Conservation (phyloP, 1,284 basidiomycete species). For the Puccinia polysora region DNA sequence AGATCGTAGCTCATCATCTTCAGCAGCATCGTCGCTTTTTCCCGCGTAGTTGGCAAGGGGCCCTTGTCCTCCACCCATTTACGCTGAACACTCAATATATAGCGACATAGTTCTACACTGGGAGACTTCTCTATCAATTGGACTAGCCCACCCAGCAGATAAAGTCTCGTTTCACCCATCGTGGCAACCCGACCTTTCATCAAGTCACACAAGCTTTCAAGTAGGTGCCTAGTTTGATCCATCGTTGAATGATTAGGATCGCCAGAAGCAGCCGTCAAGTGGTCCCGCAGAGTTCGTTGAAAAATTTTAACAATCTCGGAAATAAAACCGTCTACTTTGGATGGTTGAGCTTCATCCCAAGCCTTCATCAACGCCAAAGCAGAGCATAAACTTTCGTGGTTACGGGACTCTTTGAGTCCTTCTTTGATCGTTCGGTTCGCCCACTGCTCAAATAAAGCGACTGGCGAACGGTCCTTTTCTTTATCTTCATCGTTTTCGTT, state of each 20-base stretch:
- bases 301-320: slow-evolving; percentile 75
- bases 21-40: slow-evolving; percentile 82
- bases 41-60: slow-evolving; percentile 78
- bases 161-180: slow-evolving; percentile 60
- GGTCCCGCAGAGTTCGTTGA: slow-evolving; percentile 81
- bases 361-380: slow-evolving; percentile 81
- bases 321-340: slow-evolving; percentile 78
- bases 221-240: slow-evolving; percentile 53
- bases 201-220: slow-evolving; percentile 58
- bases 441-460: slow-evolving; percentile 73
- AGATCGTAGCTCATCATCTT: slow-evolving; percentile 85
- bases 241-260: slow-evolving; percentile 51
- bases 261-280: slow-evolving; percentile 61
- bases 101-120: slow-evolving; percentile 72
- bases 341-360: slow-evolving; percentile 75
- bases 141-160: slow-evolving; percentile 68
- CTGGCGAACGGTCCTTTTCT: slow-evolving; percentile 65
- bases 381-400: slow-evolving; percentile 68
- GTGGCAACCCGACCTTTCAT: slow-evolving; percentile 58
- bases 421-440: slow-evolving; percentile 73
- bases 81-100: slow-evolving; percentile 78
- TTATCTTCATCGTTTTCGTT: slow-evolving; percentile 56
- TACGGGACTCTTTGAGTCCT: slow-evolving; percentile 61
- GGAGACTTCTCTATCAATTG: slow-evolving; percentile 89
- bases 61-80: slow-evolving; percentile 85